A percentile compares a stretch with the other conserved stretches of the same genome.
phyloP scores from a whole-genome alignment of 495 filamentous ascomycete genomes.

The Cercophora newfieldiana region DNA sequence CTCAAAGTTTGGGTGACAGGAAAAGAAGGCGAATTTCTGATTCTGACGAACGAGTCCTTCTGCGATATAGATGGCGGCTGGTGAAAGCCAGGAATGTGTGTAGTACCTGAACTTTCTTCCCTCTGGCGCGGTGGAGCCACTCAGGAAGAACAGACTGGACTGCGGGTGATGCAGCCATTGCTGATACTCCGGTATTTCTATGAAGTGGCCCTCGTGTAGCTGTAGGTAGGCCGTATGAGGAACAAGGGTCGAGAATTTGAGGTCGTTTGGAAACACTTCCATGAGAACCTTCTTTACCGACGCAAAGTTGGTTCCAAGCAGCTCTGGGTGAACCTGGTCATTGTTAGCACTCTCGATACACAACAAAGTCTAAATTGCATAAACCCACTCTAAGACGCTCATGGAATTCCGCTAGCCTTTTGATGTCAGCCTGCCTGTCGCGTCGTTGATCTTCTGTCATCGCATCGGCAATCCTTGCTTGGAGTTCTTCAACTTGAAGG shows the following conservation, averaged over 20 bases:
- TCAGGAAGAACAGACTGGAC: background rate
- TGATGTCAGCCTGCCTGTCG: background rate
- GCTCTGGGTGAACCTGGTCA: background rate
- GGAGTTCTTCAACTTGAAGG: background rate
- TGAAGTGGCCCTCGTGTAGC: background rate
- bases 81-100: constrained; percentile 6
- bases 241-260: background rate
- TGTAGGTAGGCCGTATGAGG: background rate
- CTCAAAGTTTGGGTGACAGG: background rate
- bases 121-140: background rate
- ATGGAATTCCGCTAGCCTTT: background rate
- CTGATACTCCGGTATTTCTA: background rate
- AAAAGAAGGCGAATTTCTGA: background rate
- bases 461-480: background rate
- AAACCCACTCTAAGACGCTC: background rate
- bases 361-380: background rate
- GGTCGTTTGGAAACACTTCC: background rate
- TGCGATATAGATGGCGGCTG: constrained; percentile 8
- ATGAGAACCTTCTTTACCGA: background rate
- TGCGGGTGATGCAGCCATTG: background rate
- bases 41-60: background rate
- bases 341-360: background rate
- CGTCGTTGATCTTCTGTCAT: background rate
- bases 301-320: background rate
- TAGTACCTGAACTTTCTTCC: background rate